A percentile compares a stretch with the other conserved stretches of the same genome.
Conservation (phyloP, 306 rosid genomes). For the Medicago ruthenica region DNA sequence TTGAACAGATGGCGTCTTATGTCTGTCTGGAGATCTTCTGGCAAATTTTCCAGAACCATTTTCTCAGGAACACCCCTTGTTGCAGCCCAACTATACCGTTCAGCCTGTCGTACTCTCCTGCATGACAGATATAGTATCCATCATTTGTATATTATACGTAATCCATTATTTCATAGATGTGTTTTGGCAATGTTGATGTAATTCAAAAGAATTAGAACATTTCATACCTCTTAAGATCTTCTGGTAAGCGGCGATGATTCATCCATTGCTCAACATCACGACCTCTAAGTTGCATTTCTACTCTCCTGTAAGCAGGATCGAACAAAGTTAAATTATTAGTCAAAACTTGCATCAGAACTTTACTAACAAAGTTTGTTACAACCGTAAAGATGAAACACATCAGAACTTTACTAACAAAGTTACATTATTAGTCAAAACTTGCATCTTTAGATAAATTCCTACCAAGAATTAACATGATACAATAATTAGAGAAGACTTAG, state of each 20-base stretch:
- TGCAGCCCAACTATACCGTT: conserved; percentile 86
- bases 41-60: conserved; percentile 70
- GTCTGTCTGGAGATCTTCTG: conserved; percentile 88
- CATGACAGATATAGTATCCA: conserved; percentile 26
- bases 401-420: neutral
- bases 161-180: neutral
- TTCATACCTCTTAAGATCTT: conserved; percentile 53
- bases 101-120: conserved; percentile 81
- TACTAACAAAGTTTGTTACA: too few relatives aligned
- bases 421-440: neutral
- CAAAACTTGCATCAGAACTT: too few relatives aligned
- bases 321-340: too few relatives aligned
- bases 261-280: conserved; percentile 96
- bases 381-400: neutral
- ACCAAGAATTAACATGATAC: too few relatives aligned
- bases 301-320: conserved; percentile 53
- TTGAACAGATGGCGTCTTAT: conserved; percentile 83
- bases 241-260: conserved; percentile 88
- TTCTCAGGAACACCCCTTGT: conserved; percentile 93
- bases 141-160: conserved; percentile 10
- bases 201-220: conserved; percentile 24
- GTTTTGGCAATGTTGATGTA: neutral
- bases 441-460: too few relatives aligned
- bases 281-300: conserved; percentile 83
- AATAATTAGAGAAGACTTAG: too few relatives aligned